Conservation (phyloP, 2,329 filamentous ascomycete species). For the Zasmidium cellare region DNA sequence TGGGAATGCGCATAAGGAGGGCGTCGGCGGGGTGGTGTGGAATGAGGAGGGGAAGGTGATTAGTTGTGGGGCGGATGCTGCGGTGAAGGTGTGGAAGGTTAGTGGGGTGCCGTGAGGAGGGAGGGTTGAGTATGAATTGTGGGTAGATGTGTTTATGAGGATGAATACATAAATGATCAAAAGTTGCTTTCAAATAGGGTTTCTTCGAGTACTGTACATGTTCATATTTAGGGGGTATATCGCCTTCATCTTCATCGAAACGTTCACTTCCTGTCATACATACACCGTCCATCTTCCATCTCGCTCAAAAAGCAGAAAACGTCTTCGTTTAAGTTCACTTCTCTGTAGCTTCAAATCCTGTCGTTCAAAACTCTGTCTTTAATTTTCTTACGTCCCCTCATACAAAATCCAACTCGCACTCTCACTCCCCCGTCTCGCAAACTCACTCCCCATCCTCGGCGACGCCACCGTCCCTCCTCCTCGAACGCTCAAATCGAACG, state of each 20-base stretch:
- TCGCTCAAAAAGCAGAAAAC: too few relatives aligned
- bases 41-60: slow-evolving; percentile 67
- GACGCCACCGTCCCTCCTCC: slow-evolving; percentile 10
- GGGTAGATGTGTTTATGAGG: too few relatives aligned
- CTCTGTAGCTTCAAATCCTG: too few relatives aligned
- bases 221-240: not conserved
- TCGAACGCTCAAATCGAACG: slow-evolving; percentile 21
- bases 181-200: not conserved
- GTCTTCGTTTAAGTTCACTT: too few relatives aligned
- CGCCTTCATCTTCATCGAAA: too few relatives aligned
- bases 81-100: slow-evolving; percentile 84
- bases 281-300: not conserved
- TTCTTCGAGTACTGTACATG: too few relatives aligned
- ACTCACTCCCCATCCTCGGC: not conserved
- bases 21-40: slow-evolving; percentile 86
- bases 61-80: slow-evolving; percentile 82
- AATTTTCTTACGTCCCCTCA: slow-evolving; percentile 6
- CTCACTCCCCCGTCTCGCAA: not conserved
- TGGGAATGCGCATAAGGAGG: slow-evolving; percentile 91
- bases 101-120: slow-evolving; percentile 40
- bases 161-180: not conserved
- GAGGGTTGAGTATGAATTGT: too few relatives aligned
- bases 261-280: not conserved
- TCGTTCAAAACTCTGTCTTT: too few relatives aligned
- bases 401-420: slow-evolving; percentile 4